These are phyloP conservation scores for Rhododendron henanense DNA, from an alignment of 148 eudicot genomes.

Conservation along the genomic window DNA sequence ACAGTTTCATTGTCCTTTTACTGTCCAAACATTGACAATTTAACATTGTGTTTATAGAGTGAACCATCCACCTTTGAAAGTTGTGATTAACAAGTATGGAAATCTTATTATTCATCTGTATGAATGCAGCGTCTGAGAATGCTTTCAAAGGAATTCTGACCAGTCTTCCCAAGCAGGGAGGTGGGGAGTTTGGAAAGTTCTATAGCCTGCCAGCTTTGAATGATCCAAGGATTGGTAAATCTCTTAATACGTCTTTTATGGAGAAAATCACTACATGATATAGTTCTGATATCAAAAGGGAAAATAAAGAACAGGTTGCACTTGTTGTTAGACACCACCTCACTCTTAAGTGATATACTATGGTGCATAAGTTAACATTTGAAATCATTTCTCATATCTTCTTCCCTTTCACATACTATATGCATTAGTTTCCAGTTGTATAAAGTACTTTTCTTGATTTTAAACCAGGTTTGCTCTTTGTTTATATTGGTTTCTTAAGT, in stretches of 20 bases:
- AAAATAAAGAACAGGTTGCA: neutral
- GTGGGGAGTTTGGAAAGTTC: slow-evolving; percentile 75
- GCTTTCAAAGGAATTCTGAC: slow-evolving; percentile 58
- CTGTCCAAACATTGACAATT: neutral
- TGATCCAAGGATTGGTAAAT: slow-evolving; percentile 66
- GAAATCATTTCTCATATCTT: neutral
- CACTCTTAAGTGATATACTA: neutral
- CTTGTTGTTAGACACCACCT: neutral
- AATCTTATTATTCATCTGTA: slow-evolving; percentile 7
- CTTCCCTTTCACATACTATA: neutral
- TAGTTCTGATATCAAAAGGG: neutral
- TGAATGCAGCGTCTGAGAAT: slow-evolving; percentile 50
- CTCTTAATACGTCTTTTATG: neutral
- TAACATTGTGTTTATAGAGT: neutral
- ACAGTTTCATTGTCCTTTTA: neutral
- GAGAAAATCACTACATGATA: neutral
- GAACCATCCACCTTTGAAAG: neutral
- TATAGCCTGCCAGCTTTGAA: slow-evolving; percentile 62
- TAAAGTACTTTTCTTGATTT: neutral
- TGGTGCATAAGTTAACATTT: neutral
- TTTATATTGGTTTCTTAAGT: neutral
- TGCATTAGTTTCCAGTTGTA: neutral
- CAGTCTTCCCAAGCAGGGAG: slow-evolving; percentile 64
- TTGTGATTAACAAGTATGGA: neutral
- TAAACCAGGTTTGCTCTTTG: neutral